phyloP scores from a whole-genome alignment of 176 grass and related monocot species.

The Thalia dealbata region DNA sequence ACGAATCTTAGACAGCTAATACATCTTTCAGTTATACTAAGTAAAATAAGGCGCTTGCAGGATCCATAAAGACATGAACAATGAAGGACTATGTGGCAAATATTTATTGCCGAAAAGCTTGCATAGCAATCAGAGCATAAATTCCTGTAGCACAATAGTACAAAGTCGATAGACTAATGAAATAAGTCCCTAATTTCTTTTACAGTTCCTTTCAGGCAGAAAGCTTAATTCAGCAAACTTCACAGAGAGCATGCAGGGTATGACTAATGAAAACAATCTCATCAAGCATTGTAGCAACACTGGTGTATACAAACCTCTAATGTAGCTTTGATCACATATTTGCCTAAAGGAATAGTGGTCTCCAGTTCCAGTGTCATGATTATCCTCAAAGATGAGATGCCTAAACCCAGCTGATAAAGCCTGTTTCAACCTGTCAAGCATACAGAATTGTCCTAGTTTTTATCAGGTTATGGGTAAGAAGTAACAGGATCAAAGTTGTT shows the following conservation, averaged over 20 bases:
- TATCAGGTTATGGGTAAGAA: background rate
- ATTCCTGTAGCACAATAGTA: background rate
- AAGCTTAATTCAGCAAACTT: background rate
- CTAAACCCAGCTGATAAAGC: conserved; percentile 52
- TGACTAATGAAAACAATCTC: background rate
- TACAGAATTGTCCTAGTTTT: conserved; percentile 6
- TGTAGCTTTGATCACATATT: conserved; percentile 77
- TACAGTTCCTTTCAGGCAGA: background rate
- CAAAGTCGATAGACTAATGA: background rate
- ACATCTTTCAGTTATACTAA: background rate
- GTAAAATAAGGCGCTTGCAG: background rate
- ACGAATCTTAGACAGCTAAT: too few species aligned
- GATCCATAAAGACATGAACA: background rate
- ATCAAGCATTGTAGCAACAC: background rate
- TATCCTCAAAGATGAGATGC: conserved; percentile 94
- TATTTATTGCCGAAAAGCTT: background rate
- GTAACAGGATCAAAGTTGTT: too few species aligned
- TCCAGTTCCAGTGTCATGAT: conserved; percentile 85
- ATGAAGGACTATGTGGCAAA: background rate
- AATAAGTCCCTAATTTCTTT: background rate
- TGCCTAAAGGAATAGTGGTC: conserved; percentile 90
- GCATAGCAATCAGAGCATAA: background rate
- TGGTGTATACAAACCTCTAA: conserved; percentile 41
- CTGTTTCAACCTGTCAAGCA: conserved; percentile 53
- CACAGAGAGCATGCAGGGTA: background rate